Evolutionary conservation across 768 basidiomycete species (phyloP), one percentile per base, ranked within the genome.

Genomic region (Tricholoma matsutake): DNA sequence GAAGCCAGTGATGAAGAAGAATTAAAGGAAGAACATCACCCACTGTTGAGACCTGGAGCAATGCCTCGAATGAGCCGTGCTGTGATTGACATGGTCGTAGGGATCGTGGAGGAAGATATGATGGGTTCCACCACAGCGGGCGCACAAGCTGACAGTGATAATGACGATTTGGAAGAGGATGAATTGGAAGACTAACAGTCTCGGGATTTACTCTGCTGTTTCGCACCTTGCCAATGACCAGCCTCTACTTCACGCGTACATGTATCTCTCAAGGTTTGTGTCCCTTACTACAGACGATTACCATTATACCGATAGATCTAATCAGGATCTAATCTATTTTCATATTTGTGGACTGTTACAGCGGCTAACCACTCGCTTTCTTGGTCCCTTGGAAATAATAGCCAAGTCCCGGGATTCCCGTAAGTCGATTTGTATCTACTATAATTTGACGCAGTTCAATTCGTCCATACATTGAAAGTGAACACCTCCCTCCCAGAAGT

Each of bases 11-110:
- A 71, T 3, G 77, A 74, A 29, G 79, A 75, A 25, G 81, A 81
- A 51, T 73, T 91, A 18, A 78, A 83, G 45, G 81, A 80, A 4
- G 77, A 77, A 20, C 77, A 78, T 47, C 89, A 91, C 69, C 88
- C 88, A 1, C 72, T 90, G 2, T 72, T 91, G 59, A 78, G 81
- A 11, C 83, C 85, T 0, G 89, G 88, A 25, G 86, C 87, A 10
- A 80, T 91, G 79, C 87, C 86, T 4, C 76, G 77, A 51, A 86
- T 90, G 83, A 85, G 84, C n/a, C 82, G 80, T 55, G 84, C 85
- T 2, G 83, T 83, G 1, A 76, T 90, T 49, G 79, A 88, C n/a
- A 81, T 83, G 76, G 87, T 82, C 3, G 83, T 86, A 10, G 84
- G 81, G 9, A 84, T 89, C 75, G 78, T 89, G 5, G 79, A 81